A percentile compares a stretch with the other conserved stretches of the same genome.
These are phyloP conservation scores for Neurospora tetrasperma DNA, from an alignment of 495 filamentous ascomycete genomes.

Conservation along the genomic window DNA sequence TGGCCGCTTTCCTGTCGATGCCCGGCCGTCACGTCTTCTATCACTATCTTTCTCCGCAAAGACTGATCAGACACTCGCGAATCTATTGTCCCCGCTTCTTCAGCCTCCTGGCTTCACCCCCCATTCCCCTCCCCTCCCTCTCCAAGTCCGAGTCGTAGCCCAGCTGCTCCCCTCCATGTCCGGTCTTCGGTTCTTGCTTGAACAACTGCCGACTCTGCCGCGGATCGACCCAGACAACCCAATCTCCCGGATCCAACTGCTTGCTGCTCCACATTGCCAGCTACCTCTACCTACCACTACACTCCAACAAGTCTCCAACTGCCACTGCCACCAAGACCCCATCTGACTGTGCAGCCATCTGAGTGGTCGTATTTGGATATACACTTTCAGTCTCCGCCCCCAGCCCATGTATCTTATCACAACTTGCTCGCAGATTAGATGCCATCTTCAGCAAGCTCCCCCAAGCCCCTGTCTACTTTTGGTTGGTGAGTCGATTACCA, in stretches of 20 bases:
- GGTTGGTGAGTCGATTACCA: conserved; percentile 19
- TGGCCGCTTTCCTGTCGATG: neutral
- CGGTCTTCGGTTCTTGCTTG: neutral
- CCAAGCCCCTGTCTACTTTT: conserved; percentile 12
- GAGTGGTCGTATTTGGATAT: neutral
- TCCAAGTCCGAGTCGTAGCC: neutral
- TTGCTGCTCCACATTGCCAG: neutral
- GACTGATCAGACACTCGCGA: neutral
- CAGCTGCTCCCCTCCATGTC: neutral
- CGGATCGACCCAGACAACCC: neutral
- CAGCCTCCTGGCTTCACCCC: neutral
- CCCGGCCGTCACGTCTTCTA: neutral
- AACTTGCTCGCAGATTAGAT: neutral
- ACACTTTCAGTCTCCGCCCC: neutral
- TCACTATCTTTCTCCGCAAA: neutral
- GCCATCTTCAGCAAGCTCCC: neutral
- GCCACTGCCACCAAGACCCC: neutral
- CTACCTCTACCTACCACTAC: neutral
- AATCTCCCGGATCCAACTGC: neutral
- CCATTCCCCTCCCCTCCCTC: neutral
- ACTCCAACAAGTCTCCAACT: neutral
- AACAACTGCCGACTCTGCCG: neutral
- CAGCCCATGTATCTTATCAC: neutral
- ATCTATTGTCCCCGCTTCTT: neutral
- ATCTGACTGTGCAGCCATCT: neutral